Base-by-base conservation (phyloP, 305 asterid genomes). In the Solanum hybrid region DNA sequence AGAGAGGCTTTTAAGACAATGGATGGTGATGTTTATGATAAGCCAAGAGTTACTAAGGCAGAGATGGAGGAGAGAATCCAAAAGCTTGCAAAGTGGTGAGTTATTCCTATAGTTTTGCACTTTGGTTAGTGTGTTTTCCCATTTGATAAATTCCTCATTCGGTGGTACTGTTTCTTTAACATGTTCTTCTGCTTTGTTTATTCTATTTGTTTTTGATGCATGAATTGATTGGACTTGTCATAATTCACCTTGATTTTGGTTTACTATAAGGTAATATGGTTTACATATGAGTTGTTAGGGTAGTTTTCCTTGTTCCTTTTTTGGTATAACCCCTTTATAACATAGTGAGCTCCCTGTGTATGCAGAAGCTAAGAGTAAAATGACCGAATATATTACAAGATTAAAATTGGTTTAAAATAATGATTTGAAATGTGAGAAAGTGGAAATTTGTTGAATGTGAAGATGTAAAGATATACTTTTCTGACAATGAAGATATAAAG, bases 61-160 rank as follows among this genome's bases (percentile, higher is more conserved):
- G 99, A 94, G 90, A 97, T 95, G 99, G 99, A 97, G 86, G 99
- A 94, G 91, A 96, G 99, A 93, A 95, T 97, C 87, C 98, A 94
- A 91, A 97, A 92, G 93, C 98, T 97, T 87, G 99, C 99, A 33
- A 96, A 93, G 90, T 92, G 96, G 99, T 97, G 91, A 94, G 96
- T 91, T 39, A 27, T 80, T 32, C 76, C 86, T 39, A 39, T 84
- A 41, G 82, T 36, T n/a, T 61, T 45, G 86, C 90, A 32, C 57
- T 36, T 65, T 89, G 73, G 29, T 90, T 80, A 83, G 9, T 14
- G 68, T 81, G 87, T 7, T 81, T 38, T 39, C 34, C 86, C 57
- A 79, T n/a, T 79, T 36, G 61, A 79, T 38, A 38, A 37, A 5
- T 79, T 79, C 22, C 61, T 82, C 57, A 45, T 77, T 61, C 24